These are phyloP conservation scores for Penicillium sp. DNA, from an alignment of 2,329 filamentous ascomycete genomes.

Conservation along the genomic window DNA sequence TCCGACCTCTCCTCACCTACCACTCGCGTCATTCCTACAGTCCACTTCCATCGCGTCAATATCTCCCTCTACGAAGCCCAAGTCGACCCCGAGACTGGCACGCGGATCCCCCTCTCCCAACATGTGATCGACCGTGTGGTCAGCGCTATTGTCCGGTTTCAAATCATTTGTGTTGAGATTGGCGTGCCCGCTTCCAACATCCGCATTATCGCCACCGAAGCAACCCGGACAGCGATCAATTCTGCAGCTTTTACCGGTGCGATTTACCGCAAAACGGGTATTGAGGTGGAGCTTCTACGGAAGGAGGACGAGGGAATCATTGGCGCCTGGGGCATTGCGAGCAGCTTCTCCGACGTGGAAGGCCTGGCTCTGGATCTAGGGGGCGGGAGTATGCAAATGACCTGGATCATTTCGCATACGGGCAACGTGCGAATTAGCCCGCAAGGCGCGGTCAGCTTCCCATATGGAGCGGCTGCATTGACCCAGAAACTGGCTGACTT, in stretches of 20 bases:
- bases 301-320: slow-evolving; percentile 79
- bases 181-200: slow-evolving; percentile 64
- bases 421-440: slow-evolving; percentile 56
- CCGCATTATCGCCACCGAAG: slow-evolving; percentile 82
- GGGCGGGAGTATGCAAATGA: slow-evolving; percentile 68
- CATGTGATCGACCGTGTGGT: slow-evolving; percentile 66
- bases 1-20: slow-evolving; percentile 71
- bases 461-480: slow-evolving; percentile 68
- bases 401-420: slow-evolving; percentile 60
- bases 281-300: slow-evolving; percentile 70
- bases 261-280: slow-evolving; percentile 64
- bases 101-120: slow-evolving; percentile 55
- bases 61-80: slow-evolving; percentile 86
- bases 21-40: slow-evolving; percentile 72
- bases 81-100: slow-evolving; percentile 38
- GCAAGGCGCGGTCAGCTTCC: slow-evolving; percentile 62
- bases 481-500: slow-evolving; percentile 56
- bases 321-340: slow-evolving; percentile 79
- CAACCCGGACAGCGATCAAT: slow-evolving; percentile 77
- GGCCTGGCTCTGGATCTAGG: slow-evolving; percentile 84
- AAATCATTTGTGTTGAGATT: slow-evolving; percentile 67
- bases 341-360: slow-evolving; percentile 67
- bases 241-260: slow-evolving; percentile 66
- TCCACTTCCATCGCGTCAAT: slow-evolving; percentile 73
- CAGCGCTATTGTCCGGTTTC: slow-evolving; percentile 68